Conservation (phyloP, 2,329 filamentous ascomycete genomes). For the Penicillium sp. region DNA sequence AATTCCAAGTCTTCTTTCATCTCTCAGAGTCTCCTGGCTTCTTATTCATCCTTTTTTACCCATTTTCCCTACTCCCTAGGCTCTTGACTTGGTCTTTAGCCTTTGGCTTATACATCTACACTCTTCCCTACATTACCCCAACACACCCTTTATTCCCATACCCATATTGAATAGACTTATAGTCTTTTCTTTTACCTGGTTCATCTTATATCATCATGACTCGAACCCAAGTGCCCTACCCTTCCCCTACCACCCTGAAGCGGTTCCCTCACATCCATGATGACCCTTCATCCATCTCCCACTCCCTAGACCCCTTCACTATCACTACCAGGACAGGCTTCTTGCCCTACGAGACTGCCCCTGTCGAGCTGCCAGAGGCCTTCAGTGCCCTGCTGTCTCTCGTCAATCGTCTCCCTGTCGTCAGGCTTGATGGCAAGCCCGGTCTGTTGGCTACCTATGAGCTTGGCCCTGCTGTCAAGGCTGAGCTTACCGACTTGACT, state of each 20-base stretch:
- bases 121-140: neutral
- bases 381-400: slow-evolving; percentile 73
- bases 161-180: neutral
- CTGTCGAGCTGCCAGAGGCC: slow-evolving; percentile 62
- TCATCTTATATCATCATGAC: slow-evolving; percentile 35
- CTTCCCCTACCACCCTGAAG: slow-evolving; percentile 38
- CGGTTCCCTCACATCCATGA: slow-evolving; percentile 47
- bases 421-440: slow-evolving; percentile 68
- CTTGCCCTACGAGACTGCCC: slow-evolving; percentile 42
- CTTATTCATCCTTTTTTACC: slow-evolving; percentile 17
- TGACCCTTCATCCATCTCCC: slow-evolving; percentile 43
- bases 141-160: neutral
- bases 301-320: slow-evolving; percentile 48
- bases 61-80: slow-evolving; percentile 13
- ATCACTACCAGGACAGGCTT: slow-evolving; percentile 50
- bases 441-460: slow-evolving; percentile 73
- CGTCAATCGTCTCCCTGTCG: slow-evolving; percentile 75
- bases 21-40: slow-evolving; percentile 6
- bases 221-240: slow-evolving; percentile 31
- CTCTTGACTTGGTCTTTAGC: slow-evolving; percentile 20
- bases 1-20: slow-evolving; percentile 23
- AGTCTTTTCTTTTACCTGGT: slow-evolving; percentile 2
- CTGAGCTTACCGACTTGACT: slow-evolving; percentile 75
- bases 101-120: slow-evolving; percentile 6
- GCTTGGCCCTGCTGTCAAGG: slow-evolving; percentile 72